These are phyloP conservation scores for Agaricus blazei DNA, from an alignment of 768 basidiomycete genomes.

Conservation along the genomic window DNA sequence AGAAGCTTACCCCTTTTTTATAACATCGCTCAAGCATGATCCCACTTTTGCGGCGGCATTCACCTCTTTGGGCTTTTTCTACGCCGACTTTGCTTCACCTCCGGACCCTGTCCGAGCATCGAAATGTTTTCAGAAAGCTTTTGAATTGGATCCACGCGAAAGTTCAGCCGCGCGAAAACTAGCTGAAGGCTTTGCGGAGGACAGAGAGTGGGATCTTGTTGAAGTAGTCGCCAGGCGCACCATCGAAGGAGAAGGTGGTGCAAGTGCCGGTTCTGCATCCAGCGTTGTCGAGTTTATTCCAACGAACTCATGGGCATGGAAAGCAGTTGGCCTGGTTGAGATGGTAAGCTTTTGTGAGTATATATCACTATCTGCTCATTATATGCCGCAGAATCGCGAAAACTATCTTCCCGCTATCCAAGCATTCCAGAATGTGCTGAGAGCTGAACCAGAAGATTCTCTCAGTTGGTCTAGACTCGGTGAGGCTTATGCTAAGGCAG, in stretches of 20 bases:
- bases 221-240: conserved; percentile 90
- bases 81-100: conserved; percentile 62
- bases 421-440: conserved; percentile 80
- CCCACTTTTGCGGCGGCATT: conserved; percentile 85
- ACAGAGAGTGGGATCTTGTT: conserved; percentile 93
- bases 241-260: conserved; percentile 89
- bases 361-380: not conserved
- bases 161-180: conserved; percentile 78
- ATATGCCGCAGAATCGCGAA: conserved; percentile 45
- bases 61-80: conserved; percentile 90
- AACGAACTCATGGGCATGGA: conserved; percentile 96
- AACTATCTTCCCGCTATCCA: conserved; percentile 75
- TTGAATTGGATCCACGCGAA: conserved; percentile 91
- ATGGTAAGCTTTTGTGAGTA: conserved; percentile 48
- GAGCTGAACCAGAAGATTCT: conserved; percentile 72
- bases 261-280: conserved; percentile 34
- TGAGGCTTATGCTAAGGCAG: conserved; percentile 85
- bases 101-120: conserved; percentile 82
- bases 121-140: conserved; percentile 97
- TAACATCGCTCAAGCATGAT: conserved; percentile 70
- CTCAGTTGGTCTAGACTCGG: conserved; percentile 88
- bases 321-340: conserved; percentile 88
- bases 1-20: conserved; percentile 74
- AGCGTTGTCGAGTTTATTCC: conserved; percentile 54
- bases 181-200: conserved; percentile 86